Evolutionary conservation across 2,329 filamentous ascomycete species (phyloP).

Genomic region (Diaporthe aspalathi): DNA sequence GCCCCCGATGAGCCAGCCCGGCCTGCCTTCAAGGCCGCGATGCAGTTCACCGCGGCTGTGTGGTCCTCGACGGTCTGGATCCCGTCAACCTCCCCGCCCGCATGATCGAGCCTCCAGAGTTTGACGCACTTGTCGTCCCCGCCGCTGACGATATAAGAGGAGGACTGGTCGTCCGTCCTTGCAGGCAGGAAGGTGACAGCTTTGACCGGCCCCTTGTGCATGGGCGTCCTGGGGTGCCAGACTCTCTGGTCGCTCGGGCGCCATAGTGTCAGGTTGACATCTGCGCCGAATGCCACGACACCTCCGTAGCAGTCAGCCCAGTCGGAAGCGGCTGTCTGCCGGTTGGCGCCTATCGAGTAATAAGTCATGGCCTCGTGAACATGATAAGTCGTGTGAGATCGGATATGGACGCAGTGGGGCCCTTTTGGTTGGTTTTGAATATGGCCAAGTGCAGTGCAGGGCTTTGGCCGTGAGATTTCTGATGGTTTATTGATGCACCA

Average conservation of each 20-base stretch:
- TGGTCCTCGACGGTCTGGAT: conserved; percentile 74
- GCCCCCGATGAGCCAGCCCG: neutral
- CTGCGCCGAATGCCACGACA: conserved; percentile 84
- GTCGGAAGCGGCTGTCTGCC: conserved; percentile 89
- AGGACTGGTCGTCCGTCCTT: conserved; percentile 54
- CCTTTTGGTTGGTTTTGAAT: neutral
- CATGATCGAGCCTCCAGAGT: conserved; percentile 70
- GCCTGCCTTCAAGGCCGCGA: conserved; percentile 57
- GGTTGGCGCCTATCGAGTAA: conserved; percentile 86
- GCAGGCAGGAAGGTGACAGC: conserved; percentile 80
- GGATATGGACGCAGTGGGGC: conserved; percentile 14
- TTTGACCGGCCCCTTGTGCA: conserved; percentile 85
- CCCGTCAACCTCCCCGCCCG: conserved; percentile 43
- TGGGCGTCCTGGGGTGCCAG: conserved; percentile 48
- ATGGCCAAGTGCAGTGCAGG: neutral
- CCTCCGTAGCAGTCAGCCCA: conserved; percentile 77
- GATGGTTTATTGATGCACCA: neutral
- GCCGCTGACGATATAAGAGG: conserved; percentile 77
- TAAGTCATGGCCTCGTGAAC: conserved; percentile 54
- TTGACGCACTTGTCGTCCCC: conserved; percentile 83
- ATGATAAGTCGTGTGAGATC: conserved; percentile 16
- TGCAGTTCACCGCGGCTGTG: conserved; percentile 79
- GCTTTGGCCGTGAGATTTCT: neutral
- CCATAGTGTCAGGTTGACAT: conserved; percentile 92
- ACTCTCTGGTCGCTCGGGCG: conserved; percentile 58